Conservation (phyloP, 495 filamentous ascomycete species). For the Penicillium arizonense region DNA sequence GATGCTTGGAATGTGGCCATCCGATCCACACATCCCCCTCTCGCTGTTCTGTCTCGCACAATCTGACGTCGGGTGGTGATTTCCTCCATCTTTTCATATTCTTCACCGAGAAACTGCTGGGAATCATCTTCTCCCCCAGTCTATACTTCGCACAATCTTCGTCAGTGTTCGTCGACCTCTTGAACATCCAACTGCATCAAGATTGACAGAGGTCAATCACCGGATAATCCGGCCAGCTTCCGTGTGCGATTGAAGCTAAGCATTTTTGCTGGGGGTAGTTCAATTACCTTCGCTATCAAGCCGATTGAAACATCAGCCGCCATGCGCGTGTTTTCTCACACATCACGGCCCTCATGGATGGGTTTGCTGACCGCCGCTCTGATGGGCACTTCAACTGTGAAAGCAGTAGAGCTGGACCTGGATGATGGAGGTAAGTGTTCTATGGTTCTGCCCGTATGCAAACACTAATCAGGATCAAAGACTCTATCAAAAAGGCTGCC, state of each 20-base stretch:
- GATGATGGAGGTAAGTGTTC: slow-evolving; percentile 16
- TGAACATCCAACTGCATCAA: too few relatives aligned
- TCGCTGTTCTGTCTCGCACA: not conserved
- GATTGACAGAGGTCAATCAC: too few relatives aligned
- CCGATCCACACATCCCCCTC: slow-evolving; percentile 11
- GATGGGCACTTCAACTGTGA: slow-evolving; percentile 13
- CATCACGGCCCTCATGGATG: slow-evolving; percentile 18
- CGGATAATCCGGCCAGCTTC: too few relatives aligned
- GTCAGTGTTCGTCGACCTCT: too few relatives aligned
- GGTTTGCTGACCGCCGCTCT: slow-evolving; percentile 15
- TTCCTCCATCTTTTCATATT: slow-evolving; percentile 2
- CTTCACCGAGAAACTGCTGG: not conserved
- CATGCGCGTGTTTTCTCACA: slow-evolving; percentile 13
- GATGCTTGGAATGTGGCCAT: slow-evolving; percentile 19
- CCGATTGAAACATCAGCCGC: not conserved
- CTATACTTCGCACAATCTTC: not conserved
- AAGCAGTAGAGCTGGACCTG: slow-evolving; percentile 23
- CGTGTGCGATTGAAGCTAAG: not conserved
- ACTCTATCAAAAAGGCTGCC: slow-evolving; percentile 48
- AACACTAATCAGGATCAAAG: slow-evolving; percentile 20
- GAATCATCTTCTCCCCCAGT: too few relatives aligned
- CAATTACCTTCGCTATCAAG: not conserved
- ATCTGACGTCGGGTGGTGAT: slow-evolving; percentile 1
- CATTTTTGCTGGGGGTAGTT: not conserved
- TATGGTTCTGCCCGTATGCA: not conserved